A percentile compares a stretch with the other conserved stretches of the same genome.
phyloP scores from a whole-genome alignment of 176 grass and related monocot genomes.

The Paspalum vaginatum region DNA sequence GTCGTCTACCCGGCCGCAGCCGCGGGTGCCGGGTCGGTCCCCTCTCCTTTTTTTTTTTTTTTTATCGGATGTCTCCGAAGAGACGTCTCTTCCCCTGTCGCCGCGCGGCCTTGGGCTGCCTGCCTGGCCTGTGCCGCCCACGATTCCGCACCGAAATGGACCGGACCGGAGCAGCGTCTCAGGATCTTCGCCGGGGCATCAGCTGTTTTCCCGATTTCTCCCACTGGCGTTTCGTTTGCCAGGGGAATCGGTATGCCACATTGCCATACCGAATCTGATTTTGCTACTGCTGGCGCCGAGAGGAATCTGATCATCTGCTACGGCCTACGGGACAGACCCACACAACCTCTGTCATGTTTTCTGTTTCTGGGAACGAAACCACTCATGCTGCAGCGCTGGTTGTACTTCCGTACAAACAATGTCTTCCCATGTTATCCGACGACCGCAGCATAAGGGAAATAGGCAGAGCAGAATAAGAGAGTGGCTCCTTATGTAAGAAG shows the following conservation, averaged over 20 bases:
- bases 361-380: no score
- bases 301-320: neutral
- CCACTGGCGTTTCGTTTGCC: neutral
- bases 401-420: neutral
- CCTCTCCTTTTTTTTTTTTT: no score
- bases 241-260: no score
- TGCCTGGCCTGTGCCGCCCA: slow-evolving; percentile 18
- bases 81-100: neutral
- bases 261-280: no score
- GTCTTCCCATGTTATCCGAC: neutral
- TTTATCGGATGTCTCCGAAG: no score
- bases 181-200: slow-evolving; percentile 11
- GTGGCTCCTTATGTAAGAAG: neutral
- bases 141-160: neutral
- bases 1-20: slow-evolving; percentile 16
- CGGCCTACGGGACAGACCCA: no score
- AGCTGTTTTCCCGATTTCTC: neutral
- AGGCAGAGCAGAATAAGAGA: neutral
- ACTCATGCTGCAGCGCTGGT: neutral
- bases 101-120: neutral
- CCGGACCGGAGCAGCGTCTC: slow-evolving; percentile 16
- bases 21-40: neutral
- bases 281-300: no score
- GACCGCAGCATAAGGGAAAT: neutral
- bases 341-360: neutral